Evolutionary conservation across 306 rosid species (phyloP), one percentile per base, ranked within the genome.

Genomic region (Sindora glabra): DNA sequence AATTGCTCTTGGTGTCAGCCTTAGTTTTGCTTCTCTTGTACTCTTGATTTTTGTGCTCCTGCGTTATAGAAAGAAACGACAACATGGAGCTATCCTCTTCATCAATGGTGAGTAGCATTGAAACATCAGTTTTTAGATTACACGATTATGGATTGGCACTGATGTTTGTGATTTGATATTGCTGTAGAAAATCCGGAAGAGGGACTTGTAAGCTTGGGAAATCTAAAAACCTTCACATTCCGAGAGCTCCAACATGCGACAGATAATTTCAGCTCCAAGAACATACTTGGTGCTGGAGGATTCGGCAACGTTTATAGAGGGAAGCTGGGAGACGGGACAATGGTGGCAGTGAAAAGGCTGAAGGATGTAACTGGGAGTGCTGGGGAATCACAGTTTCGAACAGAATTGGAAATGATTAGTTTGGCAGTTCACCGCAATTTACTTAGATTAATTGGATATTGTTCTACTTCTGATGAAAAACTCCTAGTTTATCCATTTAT

Each of bases 351-450:
- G 69, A 92, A 92, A 78, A 88, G 98, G 77, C 74, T 92, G 56
- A 92, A 92, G 68, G 96, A 92, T 64, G 85, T 88, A 1, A 78
- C 80, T 6, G 98, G 96, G 60, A 81, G 89, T 17, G 86, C 96
- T 7, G 98, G 98, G 0, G 98, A 92, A 48, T 85, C 87, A 0
- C 98, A 92, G 78, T 92, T 88, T 58, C 82, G 78, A 70, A 92
- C 98, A 2, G 98, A 92, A 69, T 65, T 88, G 70, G 98, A 92
- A 80, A 92, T 92, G 98, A 92, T 92, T 74, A 88, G 98, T 78
- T 82, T 92, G 52, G 98, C 98, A 16, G 95, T 92, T 34, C 98
- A 92, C 60, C 79, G 98, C 54, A 81, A 92, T 73, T 77, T 92
- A 73, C 95, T 92, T 50, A 83, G 88, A 46, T 64, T 92, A 44